These are phyloP conservation scores for Austroboletus novae-zelandiae DNA, from an alignment of 1,284 basidiomycete genomes.

Conservation along the genomic window DNA sequence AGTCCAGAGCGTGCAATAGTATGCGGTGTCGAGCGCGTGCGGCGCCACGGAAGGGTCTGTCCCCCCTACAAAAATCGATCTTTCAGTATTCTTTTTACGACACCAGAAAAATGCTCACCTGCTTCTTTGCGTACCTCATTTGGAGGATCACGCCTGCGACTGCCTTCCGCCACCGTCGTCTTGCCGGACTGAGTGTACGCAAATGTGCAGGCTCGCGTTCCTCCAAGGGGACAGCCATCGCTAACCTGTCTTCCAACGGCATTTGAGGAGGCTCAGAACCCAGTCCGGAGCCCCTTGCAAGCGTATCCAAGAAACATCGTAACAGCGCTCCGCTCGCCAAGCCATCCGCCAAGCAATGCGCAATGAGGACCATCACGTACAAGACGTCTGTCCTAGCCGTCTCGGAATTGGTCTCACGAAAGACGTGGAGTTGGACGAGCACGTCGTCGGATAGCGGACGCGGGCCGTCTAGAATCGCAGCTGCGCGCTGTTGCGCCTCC, in stretches of 20 bases:
- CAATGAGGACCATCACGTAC: not conserved
- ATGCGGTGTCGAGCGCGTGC: slow-evolving; percentile 35
- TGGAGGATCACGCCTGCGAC: slow-evolving; percentile 41
- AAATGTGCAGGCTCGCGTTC: too few relatives aligned
- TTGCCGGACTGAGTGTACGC: too few relatives aligned
- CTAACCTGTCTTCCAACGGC: too few relatives aligned
- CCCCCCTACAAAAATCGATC: slow-evolving; percentile 43
- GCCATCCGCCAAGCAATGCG: not conserved
- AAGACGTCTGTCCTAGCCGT: too few relatives aligned
- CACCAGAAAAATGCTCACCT: not conserved
- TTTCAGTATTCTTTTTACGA: not conserved
- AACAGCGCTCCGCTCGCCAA: not conserved
- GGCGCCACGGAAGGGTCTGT: slow-evolving; percentile 50
- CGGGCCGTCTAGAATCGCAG: not conserved
- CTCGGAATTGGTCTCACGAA: not conserved
- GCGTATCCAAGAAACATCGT: not conserved
- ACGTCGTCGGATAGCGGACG: not conserved
- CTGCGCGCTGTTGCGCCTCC: not conserved
- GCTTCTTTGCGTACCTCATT: slow-evolving; percentile 28
- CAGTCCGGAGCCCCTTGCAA: not conserved
- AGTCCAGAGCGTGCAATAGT: slow-evolving; percentile 37
- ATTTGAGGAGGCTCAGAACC: not conserved
- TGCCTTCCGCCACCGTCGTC: slow-evolving; percentile 43
- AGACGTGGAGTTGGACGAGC: not conserved
- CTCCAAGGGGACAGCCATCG: too few relatives aligned